phyloP scores from a whole-genome alignment of 2,329 filamentous ascomycete genomes.

The Coniochaeta sp. region DNA sequence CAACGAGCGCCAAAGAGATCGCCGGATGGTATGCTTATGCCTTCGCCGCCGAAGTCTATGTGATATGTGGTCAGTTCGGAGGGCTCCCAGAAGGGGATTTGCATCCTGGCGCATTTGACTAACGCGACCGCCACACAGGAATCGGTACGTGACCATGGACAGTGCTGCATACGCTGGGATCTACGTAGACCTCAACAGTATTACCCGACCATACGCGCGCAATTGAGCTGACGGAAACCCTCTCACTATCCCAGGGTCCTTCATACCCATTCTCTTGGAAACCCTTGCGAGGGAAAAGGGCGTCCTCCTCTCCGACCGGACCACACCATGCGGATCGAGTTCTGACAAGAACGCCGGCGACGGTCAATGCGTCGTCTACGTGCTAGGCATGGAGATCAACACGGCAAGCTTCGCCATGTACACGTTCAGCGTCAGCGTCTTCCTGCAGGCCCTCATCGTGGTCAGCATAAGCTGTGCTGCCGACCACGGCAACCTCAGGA shows the following conservation, averaged over 20 bases:
- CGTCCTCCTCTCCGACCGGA: slow-evolving; percentile 71
- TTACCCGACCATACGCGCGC: slow-evolving; percentile 1
- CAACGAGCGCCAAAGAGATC: slow-evolving; percentile 81
- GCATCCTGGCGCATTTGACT: slow-evolving; percentile 9
- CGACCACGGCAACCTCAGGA: slow-evolving; percentile 88
- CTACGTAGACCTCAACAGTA: background rate
- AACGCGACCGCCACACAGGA: slow-evolving; percentile 2
- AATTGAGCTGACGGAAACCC: background rate
- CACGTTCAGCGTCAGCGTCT: slow-evolving; percentile 87
- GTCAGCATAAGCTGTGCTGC: slow-evolving; percentile 95
- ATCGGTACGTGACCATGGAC: background rate
- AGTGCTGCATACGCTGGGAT: background rate
- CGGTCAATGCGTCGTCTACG: slow-evolving; percentile 72
- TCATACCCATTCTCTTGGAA: slow-evolving; percentile 92
- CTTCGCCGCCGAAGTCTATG: slow-evolving; percentile 94
- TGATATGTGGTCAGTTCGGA: slow-evolving; percentile 71
- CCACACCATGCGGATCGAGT: slow-evolving; percentile 64
- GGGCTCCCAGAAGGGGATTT: background rate
- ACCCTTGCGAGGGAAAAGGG: slow-evolving; percentile 89
- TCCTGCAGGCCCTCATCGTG: slow-evolving; percentile 82
- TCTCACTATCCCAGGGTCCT: slow-evolving; percentile 62
- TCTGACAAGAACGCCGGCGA: slow-evolving; percentile 41
- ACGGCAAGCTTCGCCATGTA: slow-evolving; percentile 97
- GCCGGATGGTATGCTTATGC: slow-evolving; percentile 94
- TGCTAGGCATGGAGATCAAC: slow-evolving; percentile 83